Evolutionary conservation across 768 basidiomycete species (phyloP).

Genomic region (Phlebiopsis flavidoalba): DNA sequence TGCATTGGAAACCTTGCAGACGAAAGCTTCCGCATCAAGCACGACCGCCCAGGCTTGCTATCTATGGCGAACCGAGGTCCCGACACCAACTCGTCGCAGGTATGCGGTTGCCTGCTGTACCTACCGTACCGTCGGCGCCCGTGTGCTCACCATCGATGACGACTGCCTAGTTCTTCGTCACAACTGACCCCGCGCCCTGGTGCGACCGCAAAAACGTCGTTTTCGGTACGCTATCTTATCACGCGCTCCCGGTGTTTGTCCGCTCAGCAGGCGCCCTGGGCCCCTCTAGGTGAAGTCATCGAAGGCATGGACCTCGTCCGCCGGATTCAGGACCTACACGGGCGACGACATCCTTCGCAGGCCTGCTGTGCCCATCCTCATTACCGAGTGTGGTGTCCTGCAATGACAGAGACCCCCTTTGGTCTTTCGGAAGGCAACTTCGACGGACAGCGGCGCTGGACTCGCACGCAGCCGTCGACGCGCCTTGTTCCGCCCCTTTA

Average conservation of each 20-base stretch:
- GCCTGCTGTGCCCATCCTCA: conserved; percentile 22
- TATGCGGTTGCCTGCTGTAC: conserved; percentile 13
- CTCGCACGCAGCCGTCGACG: neutral
- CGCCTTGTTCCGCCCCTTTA: too few species aligned
- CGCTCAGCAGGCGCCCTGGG: neutral
- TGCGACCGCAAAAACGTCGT: conserved; percentile 39
- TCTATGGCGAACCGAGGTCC: conserved; percentile 50
- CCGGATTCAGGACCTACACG: conserved; percentile 27
- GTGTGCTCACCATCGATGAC: neutral
- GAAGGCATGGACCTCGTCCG: conserved; percentile 35
- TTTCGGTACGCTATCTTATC: conserved; percentile 26
- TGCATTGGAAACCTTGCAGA: conserved; percentile 20
- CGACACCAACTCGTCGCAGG: conserved; percentile 46
- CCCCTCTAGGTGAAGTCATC: conserved; percentile 27
- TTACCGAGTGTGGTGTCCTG: conserved; percentile 21
- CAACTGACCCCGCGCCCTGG: conserved; percentile 32
- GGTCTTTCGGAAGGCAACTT: conserved; percentile 1
- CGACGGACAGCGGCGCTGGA: conserved; percentile 1
- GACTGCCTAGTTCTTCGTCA: conserved; percentile 33
- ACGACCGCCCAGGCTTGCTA: conserved; percentile 35
- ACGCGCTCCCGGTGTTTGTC: conserved; percentile 1
- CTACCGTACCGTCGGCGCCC: neutral
- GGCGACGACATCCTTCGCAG: conserved; percentile 24
- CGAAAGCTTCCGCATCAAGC: conserved; percentile 33
- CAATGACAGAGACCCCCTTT: neutral